Evolutionary conservation across 495 filamentous ascomycete species (phyloP), one percentile per base, ranked within the genome.

Genomic region (Talaromyces proteolyticus): DNA sequence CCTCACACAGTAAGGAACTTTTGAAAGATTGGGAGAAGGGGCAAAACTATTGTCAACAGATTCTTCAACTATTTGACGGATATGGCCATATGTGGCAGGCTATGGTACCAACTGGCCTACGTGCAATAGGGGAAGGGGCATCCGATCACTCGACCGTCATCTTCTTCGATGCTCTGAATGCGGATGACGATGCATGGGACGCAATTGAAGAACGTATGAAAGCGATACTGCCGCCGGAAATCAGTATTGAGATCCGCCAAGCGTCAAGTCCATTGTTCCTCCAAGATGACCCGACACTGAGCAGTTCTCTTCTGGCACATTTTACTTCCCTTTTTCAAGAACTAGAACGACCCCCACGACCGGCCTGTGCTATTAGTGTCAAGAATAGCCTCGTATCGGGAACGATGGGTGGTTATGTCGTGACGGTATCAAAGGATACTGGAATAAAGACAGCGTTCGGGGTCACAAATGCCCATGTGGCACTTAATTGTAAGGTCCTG

Each of bases 161-260:
- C 38, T 38, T 37, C 16, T 48, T 48, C 10, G 17, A 37, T 22
- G 45, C 45, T 8, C 19, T 48, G 7, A 49, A 53, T 40, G 51
- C 51, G 20, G 51, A 53, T 19, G 51, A 53, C 49, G 36, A 41
- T 10, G 25, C 22, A 29, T 53, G 44, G 44, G 51, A 49, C 24
- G 16, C 3, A 18, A 37, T 48, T 3, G 25, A 48, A 16, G 29
- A 48, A 3, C 10, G 29, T 10, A 20, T 48, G 4, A 24, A 12
- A 10, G 14, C 45, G 4, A 20, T 48, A 16, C 45, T 48, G 14
- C 45, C 45, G 36, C 11, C 4, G 11, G 6, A 39, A 24, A 39
- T 48, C n/a, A 29, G 29, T 23, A 23, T 48, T 23, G 45, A 48
- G 19, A 48, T 48, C 12, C 45, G 25, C 3, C 45, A 48, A n/a